phyloP scores from a whole-genome alignment of 768 basidiomycete genomes.

The Lentinula boryana region DNA sequence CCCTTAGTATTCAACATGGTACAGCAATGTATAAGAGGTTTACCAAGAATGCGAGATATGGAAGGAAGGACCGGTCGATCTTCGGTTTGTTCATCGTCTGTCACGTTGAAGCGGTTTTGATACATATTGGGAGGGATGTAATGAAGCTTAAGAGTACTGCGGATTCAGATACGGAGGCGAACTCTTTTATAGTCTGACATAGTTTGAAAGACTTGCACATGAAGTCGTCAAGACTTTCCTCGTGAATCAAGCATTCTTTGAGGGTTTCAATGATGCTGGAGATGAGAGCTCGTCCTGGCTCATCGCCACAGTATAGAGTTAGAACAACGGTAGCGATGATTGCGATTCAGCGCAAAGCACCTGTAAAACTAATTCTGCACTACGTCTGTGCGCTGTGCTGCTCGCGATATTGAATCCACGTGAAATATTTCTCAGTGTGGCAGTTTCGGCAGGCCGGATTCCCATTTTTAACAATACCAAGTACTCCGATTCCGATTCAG shows the following conservation, averaged over 20 bases:
- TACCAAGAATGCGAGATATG: slow-evolving; percentile 19
- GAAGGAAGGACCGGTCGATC: slow-evolving; percentile 17
- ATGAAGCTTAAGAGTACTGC: neutral
- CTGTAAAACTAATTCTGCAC: neutral
- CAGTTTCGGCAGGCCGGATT: neutral
- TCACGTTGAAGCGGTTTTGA: neutral
- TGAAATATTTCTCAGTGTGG: neutral
- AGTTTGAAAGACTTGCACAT: neutral
- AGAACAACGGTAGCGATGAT: neutral
- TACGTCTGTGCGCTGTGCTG: neutral
- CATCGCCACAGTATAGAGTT: neutral
- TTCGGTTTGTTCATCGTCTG: slow-evolving; percentile 6
- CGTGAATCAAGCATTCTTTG: neutral
- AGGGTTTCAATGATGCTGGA: neutral
- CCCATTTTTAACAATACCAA: no score
- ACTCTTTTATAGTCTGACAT: neutral
- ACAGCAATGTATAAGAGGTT: neutral
- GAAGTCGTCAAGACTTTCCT: neutral
- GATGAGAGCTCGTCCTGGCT: neutral
- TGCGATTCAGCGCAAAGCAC: neutral
- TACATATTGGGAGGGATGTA: neutral
- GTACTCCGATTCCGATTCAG: neutral
- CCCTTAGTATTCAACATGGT: neutral
- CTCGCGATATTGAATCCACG: neutral
- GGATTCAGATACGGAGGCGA: neutral